A percentile compares a stretch with the other conserved stretches of the same genome.
These are phyloP conservation scores for Botrytis galanthina DNA, from an alignment of 2,329 filamentous ascomycete genomes.

Conservation along the genomic window DNA sequence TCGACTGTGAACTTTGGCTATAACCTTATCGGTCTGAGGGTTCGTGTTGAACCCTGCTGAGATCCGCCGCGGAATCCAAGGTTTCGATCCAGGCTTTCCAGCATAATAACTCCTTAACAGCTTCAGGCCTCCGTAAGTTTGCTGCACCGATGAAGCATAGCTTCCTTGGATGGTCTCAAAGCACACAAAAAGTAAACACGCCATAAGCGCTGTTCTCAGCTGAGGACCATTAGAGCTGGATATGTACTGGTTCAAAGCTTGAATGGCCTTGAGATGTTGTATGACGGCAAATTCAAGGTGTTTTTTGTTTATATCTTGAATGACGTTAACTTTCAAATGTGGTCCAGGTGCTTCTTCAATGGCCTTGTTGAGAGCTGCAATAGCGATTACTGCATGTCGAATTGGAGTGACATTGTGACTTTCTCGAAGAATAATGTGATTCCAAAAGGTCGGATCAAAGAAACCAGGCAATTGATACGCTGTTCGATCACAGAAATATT, in stretches of 20 bases:
- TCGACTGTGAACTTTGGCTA: conserved; percentile 24
- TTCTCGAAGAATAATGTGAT: conserved; percentile 57
- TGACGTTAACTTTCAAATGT: conserved; percentile 37
- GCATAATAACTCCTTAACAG: conserved; percentile 47
- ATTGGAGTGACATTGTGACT: conserved; percentile 60
- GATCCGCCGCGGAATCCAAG: conserved; percentile 25
- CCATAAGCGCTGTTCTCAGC: conserved; percentile 40
- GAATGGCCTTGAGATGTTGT: conserved; percentile 57
- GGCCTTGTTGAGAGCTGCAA: conserved; percentile 65
- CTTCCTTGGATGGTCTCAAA: conserved; percentile 43
- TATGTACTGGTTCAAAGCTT: conserved; percentile 48
- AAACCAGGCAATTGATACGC: conserved; percentile 63
- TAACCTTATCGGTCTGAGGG: conserved; percentile 19
- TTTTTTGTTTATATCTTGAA: conserved; percentile 43
- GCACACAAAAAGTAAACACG: conserved; percentile 36
- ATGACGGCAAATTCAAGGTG: conserved; percentile 60
- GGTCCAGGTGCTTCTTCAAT: conserved; percentile 45
- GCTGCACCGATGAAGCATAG: conserved; percentile 57
- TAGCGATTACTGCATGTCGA: conserved; percentile 63
- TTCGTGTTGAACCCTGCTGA: conserved; percentile 9
- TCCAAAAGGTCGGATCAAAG: conserved; percentile 65
- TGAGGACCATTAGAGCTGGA: conserved; percentile 45
- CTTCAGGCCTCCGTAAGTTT: conserved; percentile 58
- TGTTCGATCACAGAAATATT: conserved; percentile 58
- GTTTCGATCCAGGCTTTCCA: conserved; percentile 28